Conservation (phyloP, 2,329 filamentous ascomycete species). For the Xylariomycetidae sp. region DNA sequence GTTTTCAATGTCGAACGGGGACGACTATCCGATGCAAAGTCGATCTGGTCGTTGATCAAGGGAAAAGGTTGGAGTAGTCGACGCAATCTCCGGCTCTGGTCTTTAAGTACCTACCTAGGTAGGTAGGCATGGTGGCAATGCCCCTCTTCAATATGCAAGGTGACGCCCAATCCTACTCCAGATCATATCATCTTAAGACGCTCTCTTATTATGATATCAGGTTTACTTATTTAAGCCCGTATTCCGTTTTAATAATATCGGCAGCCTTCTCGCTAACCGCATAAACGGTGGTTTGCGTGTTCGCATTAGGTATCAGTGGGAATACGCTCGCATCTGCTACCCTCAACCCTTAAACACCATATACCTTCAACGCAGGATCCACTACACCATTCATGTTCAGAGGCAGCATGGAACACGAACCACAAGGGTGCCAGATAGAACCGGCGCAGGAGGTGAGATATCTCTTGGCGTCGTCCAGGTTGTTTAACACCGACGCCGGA, state of each 20-base stretch:
- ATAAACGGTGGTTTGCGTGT: background rate
- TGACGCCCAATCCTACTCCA: too few relatives aligned
- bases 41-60: too few relatives aligned
- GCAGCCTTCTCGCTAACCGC: background rate
- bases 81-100: too few relatives aligned
- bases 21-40: too few relatives aligned
- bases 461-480: constrained; percentile 7
- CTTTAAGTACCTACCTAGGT: too few relatives aligned
- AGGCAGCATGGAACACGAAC: constrained; percentile 7
- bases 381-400: background rate
- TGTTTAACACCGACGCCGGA: background rate
- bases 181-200: too few relatives aligned
- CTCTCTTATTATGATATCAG: too few relatives aligned
- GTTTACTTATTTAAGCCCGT: background rate
- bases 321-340: background rate
- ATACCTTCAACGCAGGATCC: background rate
- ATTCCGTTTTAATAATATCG: background rate
- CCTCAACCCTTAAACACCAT: background rate
- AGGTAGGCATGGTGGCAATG: too few relatives aligned
- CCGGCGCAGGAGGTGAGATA: constrained; percentile 2
- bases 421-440: constrained; percentile 12
- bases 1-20: too few relatives aligned
- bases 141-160: too few relatives aligned
- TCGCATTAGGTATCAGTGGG: background rate
- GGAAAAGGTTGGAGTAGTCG: too few relatives aligned